Evolutionary conservation across 1,284 basidiomycete species (phyloP).

Genomic region (Malassezia furfur): DNA sequence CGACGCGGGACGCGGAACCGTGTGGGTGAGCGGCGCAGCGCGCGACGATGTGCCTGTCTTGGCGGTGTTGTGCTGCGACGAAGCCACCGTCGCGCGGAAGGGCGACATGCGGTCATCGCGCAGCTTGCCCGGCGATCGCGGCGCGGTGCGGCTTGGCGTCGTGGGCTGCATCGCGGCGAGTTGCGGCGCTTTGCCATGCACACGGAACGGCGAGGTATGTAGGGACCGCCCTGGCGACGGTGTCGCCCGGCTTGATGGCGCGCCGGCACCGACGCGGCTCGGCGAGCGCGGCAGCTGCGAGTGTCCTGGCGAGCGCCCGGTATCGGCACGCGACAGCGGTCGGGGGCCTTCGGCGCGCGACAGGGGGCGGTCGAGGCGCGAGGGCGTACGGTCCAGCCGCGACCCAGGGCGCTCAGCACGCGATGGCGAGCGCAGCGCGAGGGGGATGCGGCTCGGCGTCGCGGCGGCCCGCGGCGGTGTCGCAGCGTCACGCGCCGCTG

Average conservation of each 20-base stretch:
- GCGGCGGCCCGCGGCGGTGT: not conserved
- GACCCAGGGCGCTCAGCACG: not conserved
- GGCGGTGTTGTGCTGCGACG: too few species aligned
- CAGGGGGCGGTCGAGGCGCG: not conserved
- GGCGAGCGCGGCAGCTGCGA: not conserved
- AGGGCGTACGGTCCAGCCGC: not conserved
- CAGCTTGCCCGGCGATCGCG: slow-evolving; percentile 12
- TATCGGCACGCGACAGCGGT: not conserved
- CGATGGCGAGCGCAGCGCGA: not conserved
- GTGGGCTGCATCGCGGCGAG: not conserved
- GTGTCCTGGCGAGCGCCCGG: not conserved
- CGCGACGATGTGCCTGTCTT: too few species aligned
- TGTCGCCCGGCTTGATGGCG: not conserved
- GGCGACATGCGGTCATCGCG: slow-evolving; percentile 12
- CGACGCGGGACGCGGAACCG: not conserved
- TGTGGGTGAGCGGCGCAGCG: too few species aligned
- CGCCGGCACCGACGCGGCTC: not conserved
- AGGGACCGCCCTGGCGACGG: not conserved
- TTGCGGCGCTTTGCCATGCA: not conserved
- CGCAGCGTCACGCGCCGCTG: not conserved
- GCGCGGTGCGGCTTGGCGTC: not conserved
- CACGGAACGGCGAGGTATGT: not conserved
- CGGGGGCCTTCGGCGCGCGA: not conserved
- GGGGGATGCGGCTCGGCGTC: not conserved
- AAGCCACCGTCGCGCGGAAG: not conserved